Evolutionary conservation across 768 basidiomycete genomes (phyloP).

Genomic region (Rhodotorula taiwanensis): DNA sequence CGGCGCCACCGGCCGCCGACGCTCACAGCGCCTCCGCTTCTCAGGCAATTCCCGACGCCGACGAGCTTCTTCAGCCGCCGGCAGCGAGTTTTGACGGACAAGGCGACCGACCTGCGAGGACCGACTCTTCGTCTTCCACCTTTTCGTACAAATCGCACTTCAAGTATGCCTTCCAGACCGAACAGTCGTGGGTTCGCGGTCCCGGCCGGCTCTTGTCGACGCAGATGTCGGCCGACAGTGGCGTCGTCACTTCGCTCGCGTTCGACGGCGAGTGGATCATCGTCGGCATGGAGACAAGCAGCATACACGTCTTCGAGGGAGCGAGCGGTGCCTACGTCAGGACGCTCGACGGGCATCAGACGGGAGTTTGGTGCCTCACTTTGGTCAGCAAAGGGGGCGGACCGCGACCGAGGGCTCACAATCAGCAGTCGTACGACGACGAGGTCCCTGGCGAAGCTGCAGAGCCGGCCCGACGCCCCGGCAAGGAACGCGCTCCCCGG

Average conservation of each 20-base stretch:
- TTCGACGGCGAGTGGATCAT: constrained; percentile 77
- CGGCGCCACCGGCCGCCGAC: too few species aligned
- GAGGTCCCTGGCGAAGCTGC: not conserved
- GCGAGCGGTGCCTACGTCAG: constrained; percentile 66
- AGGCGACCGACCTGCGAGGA: too few species aligned
- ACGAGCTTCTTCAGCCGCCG: too few species aligned
- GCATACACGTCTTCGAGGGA: constrained; percentile 78
- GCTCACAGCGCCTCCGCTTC: too few species aligned
- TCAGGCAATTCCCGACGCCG: too few species aligned
- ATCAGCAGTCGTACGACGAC: constrained; percentile 1
- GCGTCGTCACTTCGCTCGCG: constrained; percentile 79
- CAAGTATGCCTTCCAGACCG: constrained; percentile 64
- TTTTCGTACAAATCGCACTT: constrained; percentile 67
- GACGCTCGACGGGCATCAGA: constrained; percentile 73
- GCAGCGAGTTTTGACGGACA: too few species aligned
- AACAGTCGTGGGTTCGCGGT: constrained; percentile 71
- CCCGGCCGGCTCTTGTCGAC: constrained; percentile 60
- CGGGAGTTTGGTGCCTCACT: constrained; percentile 87
- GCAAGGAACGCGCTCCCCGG: not conserved
- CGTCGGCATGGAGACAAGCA: constrained; percentile 76
- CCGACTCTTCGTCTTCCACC: too few species aligned
- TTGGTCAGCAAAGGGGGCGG: constrained; percentile 64
- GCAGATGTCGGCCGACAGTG: constrained; percentile 54
- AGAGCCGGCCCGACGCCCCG: constrained; percentile 2
- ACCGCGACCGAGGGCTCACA: constrained; percentile 4